Evolutionary conservation across 1,284 basidiomycete genomes (phyloP).

Genomic region (Taiwanofungus camphoratus): DNA sequence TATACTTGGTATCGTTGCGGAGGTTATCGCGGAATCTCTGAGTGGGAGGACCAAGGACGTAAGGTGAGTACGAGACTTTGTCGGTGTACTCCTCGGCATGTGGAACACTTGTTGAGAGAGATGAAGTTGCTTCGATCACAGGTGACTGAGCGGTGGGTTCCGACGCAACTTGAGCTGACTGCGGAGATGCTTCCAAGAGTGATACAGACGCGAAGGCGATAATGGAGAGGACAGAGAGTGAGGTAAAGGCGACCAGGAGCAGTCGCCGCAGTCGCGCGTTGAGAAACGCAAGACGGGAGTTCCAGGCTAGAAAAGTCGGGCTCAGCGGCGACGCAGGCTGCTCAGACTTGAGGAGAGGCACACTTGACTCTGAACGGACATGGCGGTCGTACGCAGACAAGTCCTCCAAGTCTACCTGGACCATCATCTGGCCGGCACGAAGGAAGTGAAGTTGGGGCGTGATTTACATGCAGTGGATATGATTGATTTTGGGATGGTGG

Average conservation of each 20-base stretch:
- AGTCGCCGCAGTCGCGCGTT: constrained; percentile 19
- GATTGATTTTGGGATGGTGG: too few relatives aligned
- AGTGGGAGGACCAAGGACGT: constrained; percentile 45
- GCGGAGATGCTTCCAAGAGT: constrained; percentile 3
- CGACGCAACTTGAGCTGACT: constrained; percentile 1
- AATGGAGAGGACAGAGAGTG: constrained; percentile 31
- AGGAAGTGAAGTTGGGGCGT: constrained; percentile 5
- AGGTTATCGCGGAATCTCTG: constrained; percentile 53
- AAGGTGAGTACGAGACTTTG: constrained; percentile 19
- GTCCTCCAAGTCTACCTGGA: constrained; percentile 8
- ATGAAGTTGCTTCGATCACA: background rate
- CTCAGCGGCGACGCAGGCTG: constrained; percentile 14
- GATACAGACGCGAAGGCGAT: constrained; percentile 21
- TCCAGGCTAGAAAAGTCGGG: constrained; percentile 13
- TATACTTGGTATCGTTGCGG: constrained; percentile 51
- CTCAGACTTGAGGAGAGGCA: constrained; percentile 24
- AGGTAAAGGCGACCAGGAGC: constrained; percentile 20
- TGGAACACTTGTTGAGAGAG: background rate
- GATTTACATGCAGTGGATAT: too few relatives aligned
- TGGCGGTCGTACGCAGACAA: constrained; percentile 11
- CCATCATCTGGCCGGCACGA: constrained; percentile 4
- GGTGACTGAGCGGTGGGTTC: background rate
- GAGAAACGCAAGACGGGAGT: constrained; percentile 9
- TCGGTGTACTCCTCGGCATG: constrained; percentile 6
- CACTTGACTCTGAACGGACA: constrained; percentile 22